A percentile compares a stretch with the other conserved stretches of the same genome.
Evolutionary conservation across 73 alveolate genomes (phyloP).

Genomic region (Tetrahymena malaccensis): DNA sequence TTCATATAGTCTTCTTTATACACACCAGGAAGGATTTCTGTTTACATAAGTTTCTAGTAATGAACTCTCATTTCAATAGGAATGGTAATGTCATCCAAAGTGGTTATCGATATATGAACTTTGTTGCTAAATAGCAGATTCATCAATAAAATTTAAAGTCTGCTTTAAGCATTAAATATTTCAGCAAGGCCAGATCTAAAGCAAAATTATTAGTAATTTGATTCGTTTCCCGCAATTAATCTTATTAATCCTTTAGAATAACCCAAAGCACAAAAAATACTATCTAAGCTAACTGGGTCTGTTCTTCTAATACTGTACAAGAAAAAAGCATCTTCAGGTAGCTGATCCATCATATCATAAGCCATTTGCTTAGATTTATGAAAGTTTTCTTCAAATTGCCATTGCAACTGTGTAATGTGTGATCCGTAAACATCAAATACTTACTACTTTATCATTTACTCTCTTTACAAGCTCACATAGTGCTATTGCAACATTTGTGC

Average conservation of each 20-base stretch:
- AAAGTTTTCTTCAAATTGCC: neutral
- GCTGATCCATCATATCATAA: neutral
- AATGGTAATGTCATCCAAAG: neutral
- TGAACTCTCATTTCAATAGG: neutral
- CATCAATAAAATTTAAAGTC: neutral
- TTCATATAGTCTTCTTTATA: neutral
- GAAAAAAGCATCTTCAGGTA: neutral
- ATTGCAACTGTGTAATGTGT: neutral
- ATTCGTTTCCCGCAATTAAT: neutral
- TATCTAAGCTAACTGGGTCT: neutral
- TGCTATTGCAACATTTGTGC: neutral
- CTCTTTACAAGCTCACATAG: neutral
- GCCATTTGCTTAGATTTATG: neutral
- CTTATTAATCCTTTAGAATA: neutral
- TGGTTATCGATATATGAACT: neutral
- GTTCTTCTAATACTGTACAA: neutral
- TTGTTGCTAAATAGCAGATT: neutral
- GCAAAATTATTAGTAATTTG: neutral
- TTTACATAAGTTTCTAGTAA: neutral
- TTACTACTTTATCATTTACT: neutral
- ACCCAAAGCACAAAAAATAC: neutral
- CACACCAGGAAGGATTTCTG: neutral
- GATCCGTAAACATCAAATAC: neutral
- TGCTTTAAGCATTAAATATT: neutral
- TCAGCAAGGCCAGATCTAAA: neutral